These are phyloP conservation scores for Sclerotinia spermophila DNA, from an alignment of 2,329 filamentous ascomycete genomes.

Conservation along the genomic window DNA sequence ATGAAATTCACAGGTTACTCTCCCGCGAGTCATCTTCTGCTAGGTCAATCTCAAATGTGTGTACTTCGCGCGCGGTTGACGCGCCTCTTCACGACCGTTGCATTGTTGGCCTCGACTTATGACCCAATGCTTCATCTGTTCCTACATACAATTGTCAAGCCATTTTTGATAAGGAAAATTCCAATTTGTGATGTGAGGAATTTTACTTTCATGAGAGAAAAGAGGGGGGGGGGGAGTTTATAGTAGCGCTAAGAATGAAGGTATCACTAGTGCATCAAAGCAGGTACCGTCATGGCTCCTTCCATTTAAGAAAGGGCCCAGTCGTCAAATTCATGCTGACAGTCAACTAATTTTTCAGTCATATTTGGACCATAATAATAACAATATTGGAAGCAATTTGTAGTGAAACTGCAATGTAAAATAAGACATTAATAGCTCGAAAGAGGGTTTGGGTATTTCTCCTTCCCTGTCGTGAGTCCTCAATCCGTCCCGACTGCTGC, in stretches of 20 bases:
- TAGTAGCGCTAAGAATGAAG: neutral
- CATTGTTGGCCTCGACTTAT: neutral
- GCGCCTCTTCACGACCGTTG: neutral
- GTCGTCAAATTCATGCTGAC: neutral
- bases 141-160: neutral
- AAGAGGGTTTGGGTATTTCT: neutral
- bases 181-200: neutral
- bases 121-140: neutral
- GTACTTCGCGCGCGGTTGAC: neutral
- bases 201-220: no score
- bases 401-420: no score
- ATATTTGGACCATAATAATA: neutral
- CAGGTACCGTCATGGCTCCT: neutral
- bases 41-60: neutral
- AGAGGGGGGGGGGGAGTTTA: neutral
- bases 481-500: neutral
- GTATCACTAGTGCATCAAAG: neutral
- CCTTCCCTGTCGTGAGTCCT: neutral
- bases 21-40: no score
- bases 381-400: no score
- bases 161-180: neutral
- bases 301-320: neutral
- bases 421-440: neutral
- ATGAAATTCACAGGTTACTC: no score
- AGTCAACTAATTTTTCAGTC: neutral